Evolutionary conservation across 2,329 filamentous ascomycete genomes (phyloP).

Genomic region (Neopestalotiopsis sp.): DNA sequence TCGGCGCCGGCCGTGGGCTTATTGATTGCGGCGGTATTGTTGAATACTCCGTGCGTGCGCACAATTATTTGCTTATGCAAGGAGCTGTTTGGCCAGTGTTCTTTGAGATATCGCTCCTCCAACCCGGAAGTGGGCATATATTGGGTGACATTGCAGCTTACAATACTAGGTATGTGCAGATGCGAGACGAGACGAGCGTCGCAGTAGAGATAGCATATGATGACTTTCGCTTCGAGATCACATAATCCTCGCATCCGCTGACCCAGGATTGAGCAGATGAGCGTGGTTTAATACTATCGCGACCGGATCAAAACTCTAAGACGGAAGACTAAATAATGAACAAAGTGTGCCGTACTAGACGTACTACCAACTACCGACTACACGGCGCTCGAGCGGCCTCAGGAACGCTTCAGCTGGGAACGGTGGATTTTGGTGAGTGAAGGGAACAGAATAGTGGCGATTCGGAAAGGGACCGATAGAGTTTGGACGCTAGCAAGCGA

Average conservation of each 20-base stretch:
- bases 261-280: not conserved
- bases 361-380: not conserved
- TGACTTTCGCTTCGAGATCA: not conserved
- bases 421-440: not conserved
- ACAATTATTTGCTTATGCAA: not conserved
- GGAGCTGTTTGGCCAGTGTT: not conserved
- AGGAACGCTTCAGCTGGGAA: slow-evolving; percentile 6
- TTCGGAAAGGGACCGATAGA: slow-evolving; percentile 10
- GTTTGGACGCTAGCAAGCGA: slow-evolving; percentile 2
- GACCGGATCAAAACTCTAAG: not conserved
- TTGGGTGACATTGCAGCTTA: not conserved
- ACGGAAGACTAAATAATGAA: not conserved
- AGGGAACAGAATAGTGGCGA: not conserved
- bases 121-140: not conserved
- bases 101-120: not conserved
- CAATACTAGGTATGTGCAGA: not conserved
- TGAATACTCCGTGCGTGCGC: not conserved
- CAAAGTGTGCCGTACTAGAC: not conserved
- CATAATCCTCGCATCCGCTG: slow-evolving; percentile 6
- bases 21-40: not conserved
- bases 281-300: not conserved
- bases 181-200: not conserved
- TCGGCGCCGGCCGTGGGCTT: not conserved
- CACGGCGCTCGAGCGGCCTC: not conserved
- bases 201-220: not conserved